phyloP scores from a whole-genome alignment of 768 basidiomycete species.

The Kwoniella dejecticola region DNA sequence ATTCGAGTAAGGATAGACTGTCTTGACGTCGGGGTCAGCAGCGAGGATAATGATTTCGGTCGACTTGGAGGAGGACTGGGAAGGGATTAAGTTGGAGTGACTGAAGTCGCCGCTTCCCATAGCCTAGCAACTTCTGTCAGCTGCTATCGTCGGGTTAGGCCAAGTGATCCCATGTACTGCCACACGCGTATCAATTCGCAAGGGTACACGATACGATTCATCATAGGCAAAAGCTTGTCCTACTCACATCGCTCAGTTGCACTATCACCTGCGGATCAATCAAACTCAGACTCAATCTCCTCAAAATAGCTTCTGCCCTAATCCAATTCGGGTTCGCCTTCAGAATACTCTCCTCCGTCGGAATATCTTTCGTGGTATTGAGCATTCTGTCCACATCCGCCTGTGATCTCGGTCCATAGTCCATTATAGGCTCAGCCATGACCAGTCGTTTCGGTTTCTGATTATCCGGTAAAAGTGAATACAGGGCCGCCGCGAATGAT shows the following conservation, averaged over 20 bases:
- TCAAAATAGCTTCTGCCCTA: slow-evolving; percentile 22
- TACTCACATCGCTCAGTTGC: slow-evolving; percentile 14
- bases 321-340: slow-evolving; percentile 24
- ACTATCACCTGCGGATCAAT: slow-evolving; percentile 22
- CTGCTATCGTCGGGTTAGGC: too few relatives aligned
- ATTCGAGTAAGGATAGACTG: slow-evolving; percentile 21
- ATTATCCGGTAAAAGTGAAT: neutral
- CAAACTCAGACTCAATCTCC: slow-evolving; percentile 15
- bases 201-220: too few relatives aligned
- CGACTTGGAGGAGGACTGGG: neutral
- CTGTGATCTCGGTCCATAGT: neutral
- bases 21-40: slow-evolving; percentile 14
- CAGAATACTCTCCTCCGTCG: slow-evolving; percentile 21
- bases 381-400: slow-evolving; percentile 19
- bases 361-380: slow-evolving; percentile 3
- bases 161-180: too few relatives aligned
- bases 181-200: too few relatives aligned
- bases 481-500: slow-evolving; percentile 9
- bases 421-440: slow-evolving; percentile 26
- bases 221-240: too few relatives aligned
- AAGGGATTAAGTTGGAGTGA: slow-evolving; percentile 11
- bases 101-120: slow-evolving; percentile 15
- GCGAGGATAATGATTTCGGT: slow-evolving; percentile 31
- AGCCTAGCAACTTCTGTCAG: slow-evolving; percentile 10
- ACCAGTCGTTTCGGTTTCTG: slow-evolving; percentile 17